Base-by-base conservation (phyloP, 345 rosid genomes). In the Dipteronia dyeriana region DNA sequence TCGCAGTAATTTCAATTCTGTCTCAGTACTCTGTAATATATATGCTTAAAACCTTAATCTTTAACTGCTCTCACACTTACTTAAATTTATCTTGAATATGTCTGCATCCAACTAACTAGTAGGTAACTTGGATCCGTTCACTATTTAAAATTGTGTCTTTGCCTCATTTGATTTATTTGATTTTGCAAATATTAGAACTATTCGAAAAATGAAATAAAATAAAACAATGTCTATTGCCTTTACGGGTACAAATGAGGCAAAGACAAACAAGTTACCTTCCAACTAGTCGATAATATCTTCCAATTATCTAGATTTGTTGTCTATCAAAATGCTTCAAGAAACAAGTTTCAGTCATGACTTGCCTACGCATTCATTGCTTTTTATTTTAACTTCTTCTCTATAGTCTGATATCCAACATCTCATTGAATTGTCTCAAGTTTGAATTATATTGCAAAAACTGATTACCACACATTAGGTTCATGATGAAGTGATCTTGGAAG, bases 401-500 rank as follows among this genome's bases (percentile, higher is more conserved):
- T 70, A 9, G 20, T 71, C 51, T 54, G 65, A 20, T 63, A 20
- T 56, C 22, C 0, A 19, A 65, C 9, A 4, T 31, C 14, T 20
- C 61, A 29, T 65, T 9, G 13, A 38, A 31, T 53, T 49, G 29
- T 51, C 51, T 53, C 43, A 13, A 11, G 34, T 61, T 29, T n/a
- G 25, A 63, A 74, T 47, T 61, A 19, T 74, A 74, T 73, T 63
- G 38, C 66, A 73, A 63, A 61, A 41, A 73, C 34, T 61, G 39
- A 61, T 61, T 61, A 23, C 26, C 41, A 56, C 56, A 80, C 79
- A 74, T 67, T 91, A 95, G 98, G 91, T 96, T 78, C 98, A 96
- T 54, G 98, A 96, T 83, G 98, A 96, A 90, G 98, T 96, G 78
- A 96, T 95, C 79, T 84, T 94, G 85, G 99, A 96, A 88, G 99